Conservation (phyloP, 106 monocot genomes). For the Iris macrosiphon region DNA sequence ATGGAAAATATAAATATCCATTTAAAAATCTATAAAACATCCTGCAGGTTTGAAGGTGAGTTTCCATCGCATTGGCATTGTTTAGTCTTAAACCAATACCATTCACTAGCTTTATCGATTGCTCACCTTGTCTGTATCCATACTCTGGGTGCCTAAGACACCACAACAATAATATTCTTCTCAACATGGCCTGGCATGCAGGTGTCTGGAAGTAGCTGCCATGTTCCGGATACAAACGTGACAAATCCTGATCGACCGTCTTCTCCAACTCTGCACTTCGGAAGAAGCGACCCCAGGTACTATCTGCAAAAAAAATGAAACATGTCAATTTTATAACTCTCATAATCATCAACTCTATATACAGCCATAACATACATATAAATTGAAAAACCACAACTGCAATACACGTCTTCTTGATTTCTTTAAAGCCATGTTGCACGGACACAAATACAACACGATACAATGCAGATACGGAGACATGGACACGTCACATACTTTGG, state of each 20-base stretch:
- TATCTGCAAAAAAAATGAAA: constrained; percentile 33
- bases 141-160: constrained; percentile 75
- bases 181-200: constrained; percentile 68
- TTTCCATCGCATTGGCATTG: not conserved
- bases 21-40: not conserved
- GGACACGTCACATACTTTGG: no score
- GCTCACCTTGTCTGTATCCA: constrained; percentile 83
- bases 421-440: not conserved
- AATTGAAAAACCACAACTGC: not conserved
- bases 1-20: not conserved
- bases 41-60: not conserved
- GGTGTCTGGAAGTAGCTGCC: constrained; percentile 69
- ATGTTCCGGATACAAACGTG: constrained; percentile 78
- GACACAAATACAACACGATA: not conserved
- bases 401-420: not conserved
- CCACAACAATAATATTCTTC: constrained; percentile 77
- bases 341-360: not conserved
- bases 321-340: not conserved
- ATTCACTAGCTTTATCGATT: not conserved
- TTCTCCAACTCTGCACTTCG: constrained; percentile 86
- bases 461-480: not conserved
- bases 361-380: not conserved
- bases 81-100: not conserved
- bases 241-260: constrained; percentile 78
- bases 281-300: constrained; percentile 83